These are phyloP conservation scores for Lumnitzera racemosa DNA, from an alignment of 345 rosid genomes.

Conservation along the genomic window DNA sequence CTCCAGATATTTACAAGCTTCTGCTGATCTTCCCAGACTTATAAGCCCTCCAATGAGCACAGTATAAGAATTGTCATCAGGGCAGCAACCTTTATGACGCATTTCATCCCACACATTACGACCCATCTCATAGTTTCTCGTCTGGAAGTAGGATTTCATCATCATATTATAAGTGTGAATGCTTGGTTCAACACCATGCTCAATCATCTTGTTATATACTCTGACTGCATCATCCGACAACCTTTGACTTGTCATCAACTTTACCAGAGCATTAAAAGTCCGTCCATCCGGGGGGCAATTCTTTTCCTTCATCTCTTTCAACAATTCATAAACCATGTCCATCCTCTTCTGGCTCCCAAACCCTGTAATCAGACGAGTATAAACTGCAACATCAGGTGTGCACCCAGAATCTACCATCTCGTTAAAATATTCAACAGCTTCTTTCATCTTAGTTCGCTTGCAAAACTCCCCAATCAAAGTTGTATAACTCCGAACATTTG, in stretches of 20 bases:
- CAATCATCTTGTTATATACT: constrained; percentile 62
- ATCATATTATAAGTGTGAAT: constrained; percentile 82
- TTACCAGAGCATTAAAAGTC: constrained; percentile 77
- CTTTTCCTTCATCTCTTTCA: constrained; percentile 75
- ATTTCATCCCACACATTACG: constrained; percentile 74
- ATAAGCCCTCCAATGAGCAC: constrained; percentile 73
- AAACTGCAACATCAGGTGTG: constrained; percentile 59
- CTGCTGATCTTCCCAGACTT: constrained; percentile 61
- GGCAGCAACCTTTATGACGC: constrained; percentile 60
- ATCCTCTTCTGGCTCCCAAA: constrained; percentile 64
- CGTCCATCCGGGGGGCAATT: constrained; percentile 71
- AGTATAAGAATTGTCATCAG: constrained; percentile 78
- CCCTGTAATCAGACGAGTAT: constrained; percentile 82
- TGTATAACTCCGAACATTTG: constrained; percentile 65
- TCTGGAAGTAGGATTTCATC: constrained; percentile 69
- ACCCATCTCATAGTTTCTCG: constrained; percentile 58
- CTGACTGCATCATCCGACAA: constrained; percentile 64
- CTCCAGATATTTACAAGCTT: constrained; percentile 68
- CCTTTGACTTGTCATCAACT: constrained; percentile 54
- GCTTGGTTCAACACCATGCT: constrained; percentile 51
- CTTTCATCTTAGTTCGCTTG: constrained; percentile 64
- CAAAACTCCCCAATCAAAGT: constrained; percentile 63
- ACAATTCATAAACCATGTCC: constrained; percentile 55
- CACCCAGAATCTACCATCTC: constrained; percentile 61
- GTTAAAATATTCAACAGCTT: constrained; percentile 65